Conservation (phyloP, 1,139 yeast genomes). For the Hemisphaericaspora subhashii region DNA sequence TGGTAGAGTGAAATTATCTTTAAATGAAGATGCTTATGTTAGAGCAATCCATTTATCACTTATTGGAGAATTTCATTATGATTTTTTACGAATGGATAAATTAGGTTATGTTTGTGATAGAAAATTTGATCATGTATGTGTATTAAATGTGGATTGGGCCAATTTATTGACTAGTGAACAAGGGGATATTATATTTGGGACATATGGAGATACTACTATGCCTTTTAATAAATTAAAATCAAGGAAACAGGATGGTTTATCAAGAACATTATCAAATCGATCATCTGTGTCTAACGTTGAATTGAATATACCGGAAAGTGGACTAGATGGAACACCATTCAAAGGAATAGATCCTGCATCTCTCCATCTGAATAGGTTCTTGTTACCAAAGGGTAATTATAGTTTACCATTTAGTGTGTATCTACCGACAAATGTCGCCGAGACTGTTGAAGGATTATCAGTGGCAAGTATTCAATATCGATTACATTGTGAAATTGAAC, state of each 20-base stretch:
- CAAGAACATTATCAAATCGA: slow-evolving; percentile 24
- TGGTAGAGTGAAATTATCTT: slow-evolving; percentile 57
- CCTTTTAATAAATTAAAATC: slow-evolving; percentile 14
- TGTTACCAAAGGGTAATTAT: slow-evolving; percentile 64
- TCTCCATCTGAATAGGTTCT: slow-evolving; percentile 35
- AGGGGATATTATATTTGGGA: slow-evolving; percentile 47
- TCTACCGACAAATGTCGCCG: slow-evolving; percentile 62
- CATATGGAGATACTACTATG: slow-evolving; percentile 37
- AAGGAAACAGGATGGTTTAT: slow-evolving; percentile 9
- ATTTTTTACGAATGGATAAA: slow-evolving; percentile 46
- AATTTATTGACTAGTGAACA: slow-evolving; percentile 50
- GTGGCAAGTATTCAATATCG: slow-evolving; percentile 58
- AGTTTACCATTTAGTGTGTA: slow-evolving; percentile 58
- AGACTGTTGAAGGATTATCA: slow-evolving; percentile 64
- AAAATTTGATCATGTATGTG: slow-evolving; percentile 49
- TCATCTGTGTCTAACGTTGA: slow-evolving; percentile 1
- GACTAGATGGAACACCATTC: slow-evolving; percentile 49
- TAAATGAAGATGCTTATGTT: slow-evolving; percentile 52
- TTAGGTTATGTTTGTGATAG: slow-evolving; percentile 39
- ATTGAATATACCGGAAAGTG: slow-evolving; percentile 34
- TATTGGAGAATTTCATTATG: slow-evolving; percentile 55
- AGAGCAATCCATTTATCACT: slow-evolving; percentile 48
- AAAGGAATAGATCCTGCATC: slow-evolving; percentile 19
- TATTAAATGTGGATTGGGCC: slow-evolving; percentile 59
- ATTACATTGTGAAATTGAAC: slow-evolving; percentile 54